Conservation (phyloP, 2,329 filamentous ascomycete species). For the Penicillium sp. region DNA sequence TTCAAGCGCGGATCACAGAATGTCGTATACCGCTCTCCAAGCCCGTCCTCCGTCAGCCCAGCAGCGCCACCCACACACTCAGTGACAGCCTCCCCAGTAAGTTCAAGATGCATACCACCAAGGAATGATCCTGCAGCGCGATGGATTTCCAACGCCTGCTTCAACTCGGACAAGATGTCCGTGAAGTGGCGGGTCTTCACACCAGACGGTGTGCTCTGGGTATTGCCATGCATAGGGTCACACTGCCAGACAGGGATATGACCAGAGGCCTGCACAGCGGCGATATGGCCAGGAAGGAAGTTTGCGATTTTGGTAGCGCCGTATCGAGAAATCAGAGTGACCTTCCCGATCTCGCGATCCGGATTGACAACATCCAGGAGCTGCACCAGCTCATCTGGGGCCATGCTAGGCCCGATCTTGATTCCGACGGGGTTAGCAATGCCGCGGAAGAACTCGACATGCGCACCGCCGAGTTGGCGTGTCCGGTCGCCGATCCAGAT, state of each 20-base stretch:
- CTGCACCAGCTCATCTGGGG: constrained; percentile 68
- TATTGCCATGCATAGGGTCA: constrained; percentile 95
- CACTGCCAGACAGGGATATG: constrained; percentile 91
- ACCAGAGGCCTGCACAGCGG: constrained; percentile 76
- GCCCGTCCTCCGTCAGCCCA: constrained; percentile 79
- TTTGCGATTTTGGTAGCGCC: constrained; percentile 72
- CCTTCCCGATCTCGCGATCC: constrained; percentile 75
- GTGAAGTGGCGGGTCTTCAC: constrained; percentile 92
- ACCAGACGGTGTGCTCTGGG: constrained; percentile 64
- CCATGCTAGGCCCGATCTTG: constrained; percentile 89
- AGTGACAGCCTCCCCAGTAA: constrained; percentile 93
- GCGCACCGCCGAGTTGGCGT: constrained; percentile 84
- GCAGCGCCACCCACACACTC: constrained; percentile 92
- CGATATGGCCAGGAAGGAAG: constrained; percentile 80
- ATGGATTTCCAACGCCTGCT: constrained; percentile 80
- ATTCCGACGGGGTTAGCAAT: constrained; percentile 94
- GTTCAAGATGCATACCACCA: constrained; percentile 89
- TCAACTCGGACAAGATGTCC: constrained; percentile 84
- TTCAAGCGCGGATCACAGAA: constrained; percentile 95
- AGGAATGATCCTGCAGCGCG: constrained; percentile 79
- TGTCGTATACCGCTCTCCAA: constrained; percentile 87
- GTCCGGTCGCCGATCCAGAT: constrained; percentile 98
- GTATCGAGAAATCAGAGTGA: constrained; percentile 94
- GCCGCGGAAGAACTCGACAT: constrained; percentile 96
- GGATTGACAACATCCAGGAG: constrained; percentile 88